These are phyloP conservation scores for Lodderomyces theae DNA, from an alignment of 1,139 yeast genomes.

Conservation along the genomic window DNA sequence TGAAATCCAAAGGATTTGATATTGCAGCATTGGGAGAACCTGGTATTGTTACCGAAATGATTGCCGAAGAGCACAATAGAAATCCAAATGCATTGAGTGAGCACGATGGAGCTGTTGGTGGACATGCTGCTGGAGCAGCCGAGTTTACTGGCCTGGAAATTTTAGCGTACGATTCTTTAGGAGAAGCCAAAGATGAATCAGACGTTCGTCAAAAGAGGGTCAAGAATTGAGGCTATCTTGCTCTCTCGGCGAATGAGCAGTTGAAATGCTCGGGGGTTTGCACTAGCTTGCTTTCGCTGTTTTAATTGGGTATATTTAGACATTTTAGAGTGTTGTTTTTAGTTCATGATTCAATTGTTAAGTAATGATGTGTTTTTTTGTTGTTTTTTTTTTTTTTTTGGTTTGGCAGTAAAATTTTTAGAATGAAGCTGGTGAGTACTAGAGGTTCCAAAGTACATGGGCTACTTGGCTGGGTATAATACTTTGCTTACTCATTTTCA, in stretches of 20 bases:
- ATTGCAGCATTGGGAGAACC: constrained; percentile 42
- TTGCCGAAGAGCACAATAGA: constrained; percentile 2
- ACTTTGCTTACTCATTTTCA: too few relatives aligned
- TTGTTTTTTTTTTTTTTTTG: too few relatives aligned
- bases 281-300: not conserved
- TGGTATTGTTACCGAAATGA: constrained; percentile 4
- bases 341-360: not conserved
- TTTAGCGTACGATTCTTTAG: not conserved
- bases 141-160: constrained; percentile 1
- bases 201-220: not conserved
- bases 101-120: not conserved
- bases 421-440: too few relatives aligned
- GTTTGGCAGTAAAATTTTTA: too few relatives aligned
- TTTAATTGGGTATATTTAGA: not conserved
- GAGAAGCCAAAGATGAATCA: not conserved
- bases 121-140: constrained; percentile 1
- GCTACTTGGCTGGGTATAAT: too few relatives aligned
- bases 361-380: too few relatives aligned
- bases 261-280: too few relatives aligned
- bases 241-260: not conserved
- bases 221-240: not conserved
- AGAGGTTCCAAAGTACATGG: too few relatives aligned
- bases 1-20: constrained; percentile 59
- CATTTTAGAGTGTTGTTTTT: constrained; percentile 1
- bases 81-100: not conserved